Base-by-base conservation (phyloP, 1,284 basidiomycete genomes). In the Rhodotorula mucilaginosa region DNA sequence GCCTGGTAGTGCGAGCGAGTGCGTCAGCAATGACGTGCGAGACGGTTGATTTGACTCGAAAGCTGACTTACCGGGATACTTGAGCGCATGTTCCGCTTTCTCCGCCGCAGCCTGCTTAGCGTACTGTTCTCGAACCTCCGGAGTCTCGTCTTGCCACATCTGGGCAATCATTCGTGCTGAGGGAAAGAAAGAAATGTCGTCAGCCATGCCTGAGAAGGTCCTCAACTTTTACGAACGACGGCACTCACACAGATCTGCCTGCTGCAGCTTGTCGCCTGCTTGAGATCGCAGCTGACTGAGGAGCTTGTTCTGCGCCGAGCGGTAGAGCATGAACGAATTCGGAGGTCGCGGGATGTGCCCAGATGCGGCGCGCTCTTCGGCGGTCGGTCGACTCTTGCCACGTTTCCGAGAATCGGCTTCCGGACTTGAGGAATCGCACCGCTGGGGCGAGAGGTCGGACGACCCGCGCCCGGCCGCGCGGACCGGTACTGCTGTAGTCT, bases 251-350 rank as follows among this genome's bases (percentile, higher is more conserved):
- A 67, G 54, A 2, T 61, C 61, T 6, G 60, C 18, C 48, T 67
- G 66, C 23, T 19, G 31, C 6, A 54, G 61, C 54, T 44, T 31
- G 2, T 26, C 47, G 12, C 31, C 48, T 46, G 18, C 16, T 34
- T 13, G 16, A n/a, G 47, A 31, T 23, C 16, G 23, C 5, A 1
- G 12, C 2, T 58, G 60, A 18, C 23, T 19, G 2, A 62, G 26
- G 31, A 39, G 54, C 56, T 51, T 62, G 18, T 51, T 21, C 19
- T 48, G 52, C 18, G 61, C 61, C 34, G 66, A 62, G 19, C 66
- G 66, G 48, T 67, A 67, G n/a, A 67, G 54, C 48, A 67, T n/a
- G 52, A 61, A 67, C n/a, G 58, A 46, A n/a, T 67, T 67, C 1
- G 49, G 31, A 44, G 65, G 65, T 10, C 65, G 65, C 3, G 58